A percentile compares a stretch with the other conserved stretches of the same genome.
Conservation (phyloP, 345 rosid genomes). For the Bretschneidera sinensis region DNA sequence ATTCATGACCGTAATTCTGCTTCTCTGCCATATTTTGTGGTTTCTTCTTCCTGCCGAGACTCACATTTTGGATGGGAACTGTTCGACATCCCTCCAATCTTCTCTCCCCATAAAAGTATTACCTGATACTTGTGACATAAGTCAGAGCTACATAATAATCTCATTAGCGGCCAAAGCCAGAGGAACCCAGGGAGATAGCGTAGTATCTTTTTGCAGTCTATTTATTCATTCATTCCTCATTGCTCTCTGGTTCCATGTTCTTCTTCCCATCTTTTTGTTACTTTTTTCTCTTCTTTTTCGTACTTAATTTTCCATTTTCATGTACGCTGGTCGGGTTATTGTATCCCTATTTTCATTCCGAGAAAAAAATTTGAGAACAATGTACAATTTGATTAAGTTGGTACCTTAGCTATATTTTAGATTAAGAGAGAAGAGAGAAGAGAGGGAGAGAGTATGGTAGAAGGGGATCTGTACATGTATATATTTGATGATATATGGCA, state of each 20-base stretch:
- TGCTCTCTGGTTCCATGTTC: conserved; percentile 41
- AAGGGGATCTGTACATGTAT: conserved; percentile 45
- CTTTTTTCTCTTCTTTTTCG: conserved; percentile 4
- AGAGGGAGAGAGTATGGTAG: conserved; percentile 32
- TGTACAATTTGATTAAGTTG: conserved; percentile 40
- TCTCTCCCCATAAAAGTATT: conserved; percentile 25
- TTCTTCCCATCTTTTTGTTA: conserved; percentile 14
- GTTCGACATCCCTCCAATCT: conserved; percentile 26
- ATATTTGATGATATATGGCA: conserved; percentile 50
- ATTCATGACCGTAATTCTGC: conserved; percentile 25
- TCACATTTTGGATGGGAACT: conserved; percentile 23
- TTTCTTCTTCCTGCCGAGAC: conserved; percentile 15
- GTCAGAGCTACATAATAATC: conserved; percentile 36
- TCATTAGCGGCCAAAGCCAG: conserved; percentile 30
- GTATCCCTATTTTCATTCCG: conserved; percentile 30
- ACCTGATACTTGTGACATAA: conserved; percentile 50
- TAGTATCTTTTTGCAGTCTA: conserved; percentile 41
- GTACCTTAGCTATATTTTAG: conserved; percentile 19
- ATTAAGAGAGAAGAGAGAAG: conserved; percentile 22
- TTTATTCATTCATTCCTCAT: conserved; percentile 66
- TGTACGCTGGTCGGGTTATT: conserved; percentile 44
- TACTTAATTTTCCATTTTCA: conserved; percentile 23
- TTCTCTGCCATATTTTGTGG: conserved; percentile 19
- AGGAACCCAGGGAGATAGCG: conserved; percentile 48
- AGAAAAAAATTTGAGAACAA: conserved; percentile 10